Evolutionary conservation across 441 rosid species (phyloP).

Genomic region (Heliophila coronopifolia): DNA sequence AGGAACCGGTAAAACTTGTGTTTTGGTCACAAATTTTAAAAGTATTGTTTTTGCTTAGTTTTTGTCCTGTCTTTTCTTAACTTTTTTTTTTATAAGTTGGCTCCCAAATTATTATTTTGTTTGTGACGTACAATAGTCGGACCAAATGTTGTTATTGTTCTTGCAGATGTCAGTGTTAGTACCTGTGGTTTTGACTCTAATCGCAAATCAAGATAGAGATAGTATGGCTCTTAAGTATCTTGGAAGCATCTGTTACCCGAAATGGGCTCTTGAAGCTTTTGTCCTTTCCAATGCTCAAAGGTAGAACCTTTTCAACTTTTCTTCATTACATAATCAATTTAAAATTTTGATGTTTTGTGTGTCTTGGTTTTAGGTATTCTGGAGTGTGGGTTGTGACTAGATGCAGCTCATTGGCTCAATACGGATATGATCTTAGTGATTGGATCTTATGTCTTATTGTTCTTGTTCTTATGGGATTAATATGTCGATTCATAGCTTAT

Average conservation of each 20-base stretch:
- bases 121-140: no score
- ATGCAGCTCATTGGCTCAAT: slow-evolving; percentile 35
- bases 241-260: slow-evolving; percentile 46
- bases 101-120: no score
- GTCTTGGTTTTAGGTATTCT: slow-evolving; percentile 34
- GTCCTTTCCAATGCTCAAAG: slow-evolving; percentile 52
- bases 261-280: slow-evolving; percentile 64
- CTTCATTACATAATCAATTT: not conserved
- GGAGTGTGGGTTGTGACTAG: slow-evolving; percentile 57
- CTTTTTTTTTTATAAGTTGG: no score
- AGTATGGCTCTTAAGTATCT: slow-evolving; percentile 33
- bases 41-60: no score
- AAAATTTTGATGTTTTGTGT: not conserved
- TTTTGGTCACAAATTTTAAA: no score
- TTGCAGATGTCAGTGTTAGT: slow-evolving; percentile 56
- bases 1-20: no score
- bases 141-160: not conserved
- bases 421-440: slow-evolving; percentile 43
- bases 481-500: slow-evolving; percentile 39
- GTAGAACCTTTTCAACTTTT: slow-evolving; percentile 16
- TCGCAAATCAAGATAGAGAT: slow-evolving; percentile 48
- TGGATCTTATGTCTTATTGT: slow-evolving; percentile 38
- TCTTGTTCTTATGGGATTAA: slow-evolving; percentile 37
- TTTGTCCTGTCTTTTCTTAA: no score
- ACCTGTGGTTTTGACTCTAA: slow-evolving; percentile 54